Evolutionary conservation across 2,329 filamentous ascomycete genomes (phyloP).

Genomic region (Atkinsonella hypoxylon): DNA sequence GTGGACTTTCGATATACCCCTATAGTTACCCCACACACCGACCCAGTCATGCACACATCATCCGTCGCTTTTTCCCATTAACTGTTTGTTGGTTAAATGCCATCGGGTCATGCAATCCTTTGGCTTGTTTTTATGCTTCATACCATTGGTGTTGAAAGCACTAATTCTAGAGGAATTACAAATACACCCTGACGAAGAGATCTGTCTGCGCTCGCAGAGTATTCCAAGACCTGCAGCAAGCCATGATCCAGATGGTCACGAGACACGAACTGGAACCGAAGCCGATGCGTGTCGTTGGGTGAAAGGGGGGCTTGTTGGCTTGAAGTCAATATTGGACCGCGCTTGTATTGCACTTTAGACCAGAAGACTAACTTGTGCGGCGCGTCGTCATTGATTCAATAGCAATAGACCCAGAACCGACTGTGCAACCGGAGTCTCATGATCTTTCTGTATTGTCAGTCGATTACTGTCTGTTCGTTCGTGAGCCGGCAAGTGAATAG

Average conservation of each 20-base stretch:
- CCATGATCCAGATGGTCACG: background rate
- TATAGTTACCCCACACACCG: background rate
- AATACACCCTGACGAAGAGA: too few species aligned
- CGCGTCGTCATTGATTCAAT: background rate
- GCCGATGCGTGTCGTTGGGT: too few species aligned
- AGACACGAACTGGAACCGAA: background rate
- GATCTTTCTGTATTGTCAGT: background rate
- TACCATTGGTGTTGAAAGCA: background rate
- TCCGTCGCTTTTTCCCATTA: background rate
- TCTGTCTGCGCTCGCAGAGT: too few species aligned
- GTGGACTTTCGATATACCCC: background rate
- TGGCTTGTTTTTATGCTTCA: background rate
- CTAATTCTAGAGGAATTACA: background rate
- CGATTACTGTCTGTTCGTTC: background rate
- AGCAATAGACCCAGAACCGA: background rate
- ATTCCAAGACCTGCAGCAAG: background rate
- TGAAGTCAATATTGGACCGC: background rate
- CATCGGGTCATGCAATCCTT: background rate
- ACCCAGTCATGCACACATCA: background rate
- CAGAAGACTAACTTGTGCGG: background rate
- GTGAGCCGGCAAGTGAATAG: background rate
- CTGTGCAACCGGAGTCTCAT: background rate
- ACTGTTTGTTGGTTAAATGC: background rate
- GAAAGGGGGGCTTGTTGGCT: background rate
- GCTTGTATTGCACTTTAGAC: background rate